Evolutionary conservation across 2,329 filamentous ascomycete genomes (phyloP).

Genomic region (Fusarium hainanense): DNA sequence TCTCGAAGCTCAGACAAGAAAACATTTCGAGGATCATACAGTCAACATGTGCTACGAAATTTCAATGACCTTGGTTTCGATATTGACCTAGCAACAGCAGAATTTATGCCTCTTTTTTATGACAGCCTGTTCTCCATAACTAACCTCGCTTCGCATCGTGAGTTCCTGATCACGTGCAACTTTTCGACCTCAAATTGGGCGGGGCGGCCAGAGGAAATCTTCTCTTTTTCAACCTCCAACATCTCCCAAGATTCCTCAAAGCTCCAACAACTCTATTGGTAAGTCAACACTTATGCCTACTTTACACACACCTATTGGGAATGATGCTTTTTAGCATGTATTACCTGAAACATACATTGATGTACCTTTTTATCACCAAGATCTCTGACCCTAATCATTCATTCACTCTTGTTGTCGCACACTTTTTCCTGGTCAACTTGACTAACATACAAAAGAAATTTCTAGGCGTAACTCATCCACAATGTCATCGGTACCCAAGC

Average conservation of each 20-base stretch:
- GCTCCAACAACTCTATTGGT: constrained; percentile 48
- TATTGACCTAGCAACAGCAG: constrained; percentile 25
- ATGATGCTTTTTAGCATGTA: constrained; percentile 70
- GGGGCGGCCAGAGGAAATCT: constrained; percentile 28
- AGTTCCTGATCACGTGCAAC: constrained; percentile 24
- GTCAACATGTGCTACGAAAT: constrained; percentile 39
- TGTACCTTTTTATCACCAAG: constrained; percentile 74
- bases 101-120: constrained; percentile 8
- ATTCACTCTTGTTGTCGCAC: constrained; percentile 12
- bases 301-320: constrained; percentile 38
- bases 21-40: constrained; percentile 13
- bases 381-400: constrained; percentile 68
- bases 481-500: constrained; percentile 56
- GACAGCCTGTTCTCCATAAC: constrained; percentile 19
- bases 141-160: constrained; percentile 30
- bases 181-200: constrained; percentile 34
- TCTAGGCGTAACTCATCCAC: constrained; percentile 7
- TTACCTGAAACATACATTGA: constrained; percentile 68
- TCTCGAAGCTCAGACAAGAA: constrained; percentile 18
- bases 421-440: constrained; percentile 2
- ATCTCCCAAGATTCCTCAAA: constrained; percentile 17
- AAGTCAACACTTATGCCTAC: constrained; percentile 37
- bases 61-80: neutral
- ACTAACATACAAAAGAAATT: constrained; percentile 39
- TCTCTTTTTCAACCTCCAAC: constrained; percentile 18